Evolutionary conservation across 306 rosid species (phyloP).

Genomic region (Vigna unguiculata): DNA sequence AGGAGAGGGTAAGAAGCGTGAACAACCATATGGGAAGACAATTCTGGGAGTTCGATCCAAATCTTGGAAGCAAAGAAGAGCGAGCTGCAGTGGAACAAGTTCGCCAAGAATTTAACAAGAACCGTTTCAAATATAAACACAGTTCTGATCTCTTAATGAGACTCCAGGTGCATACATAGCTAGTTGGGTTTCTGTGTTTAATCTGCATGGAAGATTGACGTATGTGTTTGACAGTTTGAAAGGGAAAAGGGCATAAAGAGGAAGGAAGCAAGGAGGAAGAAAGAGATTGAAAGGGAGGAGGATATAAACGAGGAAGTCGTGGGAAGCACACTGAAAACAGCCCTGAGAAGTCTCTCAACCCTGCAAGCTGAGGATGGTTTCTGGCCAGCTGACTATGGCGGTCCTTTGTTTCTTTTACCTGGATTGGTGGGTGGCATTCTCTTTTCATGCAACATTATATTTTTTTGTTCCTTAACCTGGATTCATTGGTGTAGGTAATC

Average conservation of each 20-base stretch:
- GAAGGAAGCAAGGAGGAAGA: slow-evolving; percentile 34
- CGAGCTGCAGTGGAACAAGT: slow-evolving; percentile 52
- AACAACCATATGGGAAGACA: slow-evolving; percentile 73
- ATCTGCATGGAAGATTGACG: neutral
- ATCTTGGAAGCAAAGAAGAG: slow-evolving; percentile 51
- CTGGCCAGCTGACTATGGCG: slow-evolving; percentile 83
- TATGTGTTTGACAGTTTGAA: slow-evolving; percentile 49
- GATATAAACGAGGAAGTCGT: slow-evolving; percentile 50
- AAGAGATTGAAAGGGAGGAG: slow-evolving; percentile 29
- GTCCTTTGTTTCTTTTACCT: slow-evolving; percentile 83
- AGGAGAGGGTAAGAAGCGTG: slow-evolving; percentile 49
- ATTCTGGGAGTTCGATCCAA: slow-evolving; percentile 72
- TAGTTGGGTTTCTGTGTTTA: neutral
- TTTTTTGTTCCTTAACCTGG: too few relatives aligned
- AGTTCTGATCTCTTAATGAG: slow-evolving; percentile 79
- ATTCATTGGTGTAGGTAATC: slow-evolving; percentile 55
- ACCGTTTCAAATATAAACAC: slow-evolving; percentile 64
- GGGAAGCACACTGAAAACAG: slow-evolving; percentile 52
- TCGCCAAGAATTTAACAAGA: slow-evolving; percentile 44
- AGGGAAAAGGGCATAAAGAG: slow-evolving; percentile 44
- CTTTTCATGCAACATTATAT: too few relatives aligned
- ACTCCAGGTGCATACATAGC: slow-evolving; percentile 76
- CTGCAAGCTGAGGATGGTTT: slow-evolving; percentile 71
- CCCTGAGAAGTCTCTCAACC: slow-evolving; percentile 57
- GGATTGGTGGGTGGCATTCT: slow-evolving; percentile 48